A percentile compares a stretch with the other conserved stretches of the same genome.
Evolutionary conservation across 2,329 filamentous ascomycete genomes (phyloP).

Genomic region (Aureobasidium musti): DNA sequence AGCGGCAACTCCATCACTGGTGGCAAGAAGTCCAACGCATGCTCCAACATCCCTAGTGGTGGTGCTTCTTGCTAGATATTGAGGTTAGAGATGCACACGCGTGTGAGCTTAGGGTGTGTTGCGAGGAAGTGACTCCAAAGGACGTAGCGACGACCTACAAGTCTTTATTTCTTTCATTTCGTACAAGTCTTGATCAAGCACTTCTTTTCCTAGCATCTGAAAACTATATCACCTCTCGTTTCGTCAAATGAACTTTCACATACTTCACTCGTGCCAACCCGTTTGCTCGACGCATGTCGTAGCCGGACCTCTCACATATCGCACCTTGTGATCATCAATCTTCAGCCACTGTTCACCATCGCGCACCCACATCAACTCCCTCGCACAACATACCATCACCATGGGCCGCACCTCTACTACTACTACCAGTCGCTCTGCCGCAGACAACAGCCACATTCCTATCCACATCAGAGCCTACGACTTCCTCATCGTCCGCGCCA

Average conservation of each 20-base stretch:
- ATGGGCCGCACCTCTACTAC: background rate
- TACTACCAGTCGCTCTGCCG: background rate
- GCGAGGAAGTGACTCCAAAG: background rate
- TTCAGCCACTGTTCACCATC: background rate
- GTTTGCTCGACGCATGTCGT: background rate
- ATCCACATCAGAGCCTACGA: background rate
- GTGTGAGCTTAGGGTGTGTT: background rate
- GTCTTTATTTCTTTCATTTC: background rate
- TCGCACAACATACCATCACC: background rate
- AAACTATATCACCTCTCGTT: background rate
- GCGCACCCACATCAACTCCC: background rate
- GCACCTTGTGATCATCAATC: background rate
- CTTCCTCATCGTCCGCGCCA: slow-evolving; percentile 1
- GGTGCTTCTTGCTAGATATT: slow-evolving; percentile 19
- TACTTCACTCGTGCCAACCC: background rate
- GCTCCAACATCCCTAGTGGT: slow-evolving; percentile 44
- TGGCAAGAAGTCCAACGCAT: slow-evolving; percentile 50
- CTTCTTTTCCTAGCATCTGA: background rate
- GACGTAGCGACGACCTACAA: background rate
- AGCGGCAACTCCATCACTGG: slow-evolving; percentile 53
- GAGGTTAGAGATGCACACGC: background rate
- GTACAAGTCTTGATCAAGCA: slow-evolving; percentile 17
- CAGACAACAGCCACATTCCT: background rate
- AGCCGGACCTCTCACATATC: background rate
- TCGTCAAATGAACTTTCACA: background rate